A percentile compares a stretch with the other conserved stretches of the same genome.
Evolutionary conservation across 805 yeast species (phyloP).

Genomic region (Wickerhamiella alocasiicola): DNA sequence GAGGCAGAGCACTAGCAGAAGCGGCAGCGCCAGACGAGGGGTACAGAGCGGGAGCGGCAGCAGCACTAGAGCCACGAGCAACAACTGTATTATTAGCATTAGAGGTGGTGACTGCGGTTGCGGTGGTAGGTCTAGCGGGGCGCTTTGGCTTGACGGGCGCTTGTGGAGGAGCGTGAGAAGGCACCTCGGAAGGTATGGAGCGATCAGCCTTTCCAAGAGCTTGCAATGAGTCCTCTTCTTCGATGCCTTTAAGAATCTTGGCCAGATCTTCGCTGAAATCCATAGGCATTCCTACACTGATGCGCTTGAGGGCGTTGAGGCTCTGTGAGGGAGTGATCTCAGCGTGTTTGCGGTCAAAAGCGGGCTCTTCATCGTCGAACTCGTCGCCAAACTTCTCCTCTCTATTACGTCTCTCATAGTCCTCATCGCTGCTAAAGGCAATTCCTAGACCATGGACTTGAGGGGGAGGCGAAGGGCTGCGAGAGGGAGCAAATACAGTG

Average conservation of each 20-base stretch:
- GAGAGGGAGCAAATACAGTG: not conserved
- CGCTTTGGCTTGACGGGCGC: not conserved
- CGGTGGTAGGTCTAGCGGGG: not conserved
- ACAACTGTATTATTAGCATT: not conserved
- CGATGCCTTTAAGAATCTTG: slow-evolving; percentile 9
- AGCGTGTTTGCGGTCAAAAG: not conserved
- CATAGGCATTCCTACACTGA: slow-evolving; percentile 10
- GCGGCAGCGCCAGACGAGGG: too few species aligned
- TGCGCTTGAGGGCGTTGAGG: slow-evolving; percentile 9
- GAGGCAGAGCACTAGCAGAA: slow-evolving; percentile 1
- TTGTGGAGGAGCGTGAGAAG: not conserved
- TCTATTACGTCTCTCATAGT: slow-evolving; percentile 4
- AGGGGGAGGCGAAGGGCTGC: not conserved
- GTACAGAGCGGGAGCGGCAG: not conserved
- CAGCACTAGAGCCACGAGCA: not conserved
- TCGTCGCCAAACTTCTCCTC: slow-evolving; percentile 10
- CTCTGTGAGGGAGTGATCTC: not conserved
- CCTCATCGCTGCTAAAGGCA: slow-evolving; percentile 3
- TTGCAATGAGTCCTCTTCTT: slow-evolving; percentile 1
- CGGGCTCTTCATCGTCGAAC: slow-evolving; percentile 2
- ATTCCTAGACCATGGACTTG: slow-evolving; percentile 7
- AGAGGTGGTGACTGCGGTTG: not conserved
- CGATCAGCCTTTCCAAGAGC: not conserved
- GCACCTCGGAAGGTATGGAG: not conserved
- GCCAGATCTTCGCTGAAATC: slow-evolving; percentile 11